Percentiles rank a stretch among this genome's conserved stretches.
Conservation (phyloP, 495 filamentous ascomycete species). For the Xylaria castorea region DNA sequence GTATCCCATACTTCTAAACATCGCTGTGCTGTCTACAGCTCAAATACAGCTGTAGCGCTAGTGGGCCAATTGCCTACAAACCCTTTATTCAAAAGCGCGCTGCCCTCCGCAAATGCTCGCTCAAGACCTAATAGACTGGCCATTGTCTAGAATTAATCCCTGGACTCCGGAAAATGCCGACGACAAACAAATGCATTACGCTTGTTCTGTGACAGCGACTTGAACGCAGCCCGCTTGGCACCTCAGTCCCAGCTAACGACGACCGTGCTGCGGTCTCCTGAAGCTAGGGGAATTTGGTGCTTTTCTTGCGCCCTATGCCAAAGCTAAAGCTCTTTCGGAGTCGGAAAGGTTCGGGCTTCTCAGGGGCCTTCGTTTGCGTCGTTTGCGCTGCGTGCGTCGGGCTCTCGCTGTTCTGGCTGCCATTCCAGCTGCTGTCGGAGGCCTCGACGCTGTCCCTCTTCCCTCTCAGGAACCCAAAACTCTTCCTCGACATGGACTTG, state of each 20-base stretch:
- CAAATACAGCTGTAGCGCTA: constrained; percentile 8
- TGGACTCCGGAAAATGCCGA: constrained; percentile 26
- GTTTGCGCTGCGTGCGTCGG: constrained; percentile 20
- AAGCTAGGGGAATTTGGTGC: constrained; percentile 48
- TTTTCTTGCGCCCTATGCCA: constrained; percentile 67
- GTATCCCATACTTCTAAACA: background rate
- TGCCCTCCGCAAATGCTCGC: background rate
- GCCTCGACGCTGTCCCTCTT: constrained; percentile 41
- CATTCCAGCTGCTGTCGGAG: constrained; percentile 42
- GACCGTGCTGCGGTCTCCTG: background rate
- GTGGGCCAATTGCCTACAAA: background rate
- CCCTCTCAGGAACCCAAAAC: constrained; percentile 53
- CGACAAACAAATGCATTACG: constrained; percentile 15
- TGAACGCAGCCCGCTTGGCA: background rate
- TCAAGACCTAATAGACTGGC: background rate
- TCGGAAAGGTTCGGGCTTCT: constrained; percentile 41
- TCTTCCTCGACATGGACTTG: constrained; percentile 57
- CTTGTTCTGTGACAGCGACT: background rate
- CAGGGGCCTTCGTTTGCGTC: constrained; percentile 16
- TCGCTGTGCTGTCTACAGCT: background rate
- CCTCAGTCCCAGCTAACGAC: background rate
- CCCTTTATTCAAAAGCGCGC: constrained; percentile 1
- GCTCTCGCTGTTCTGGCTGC: constrained; percentile 43
- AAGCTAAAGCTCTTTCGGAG: constrained; percentile 64
- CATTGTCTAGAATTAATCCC: constrained; percentile 3